A percentile compares a stretch with the other conserved stretches of the same genome.
These are phyloP conservation scores for Neonectria faginata DNA, from an alignment of 2,329 filamentous ascomycete species.

Conservation along the genomic window DNA sequence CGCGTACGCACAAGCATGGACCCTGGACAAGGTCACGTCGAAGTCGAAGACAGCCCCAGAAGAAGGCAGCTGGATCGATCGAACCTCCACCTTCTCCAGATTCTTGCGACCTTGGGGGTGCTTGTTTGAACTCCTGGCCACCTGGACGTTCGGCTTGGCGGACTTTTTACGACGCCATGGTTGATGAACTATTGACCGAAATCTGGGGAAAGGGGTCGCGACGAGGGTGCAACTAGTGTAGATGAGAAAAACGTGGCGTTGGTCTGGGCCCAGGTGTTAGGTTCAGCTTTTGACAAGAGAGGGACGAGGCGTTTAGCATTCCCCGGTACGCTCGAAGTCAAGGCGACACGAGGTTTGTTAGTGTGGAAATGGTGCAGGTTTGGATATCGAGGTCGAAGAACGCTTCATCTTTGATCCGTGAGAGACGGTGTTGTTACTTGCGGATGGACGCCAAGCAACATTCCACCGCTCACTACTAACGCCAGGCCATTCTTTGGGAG, in stretches of 20 bases:
- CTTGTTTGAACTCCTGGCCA: constrained; percentile 27
- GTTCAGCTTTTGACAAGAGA: background rate
- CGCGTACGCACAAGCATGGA: background rate
- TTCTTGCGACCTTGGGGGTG: constrained; percentile 19
- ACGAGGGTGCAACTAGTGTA: constrained; percentile 29
- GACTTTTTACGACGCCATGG: constrained; percentile 21
- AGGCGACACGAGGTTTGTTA: background rate
- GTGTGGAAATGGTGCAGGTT: background rate
- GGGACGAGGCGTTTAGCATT: background rate
- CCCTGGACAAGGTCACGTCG: background rate
- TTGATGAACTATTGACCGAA: constrained; percentile 12
- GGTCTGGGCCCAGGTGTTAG: background rate
- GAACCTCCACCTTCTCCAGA: constrained; percentile 14
- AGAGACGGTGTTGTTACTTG: background rate
- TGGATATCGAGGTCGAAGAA: too few species aligned
- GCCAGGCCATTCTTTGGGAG: too few species aligned
- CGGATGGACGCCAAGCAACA: background rate
- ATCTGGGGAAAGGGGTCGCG: constrained; percentile 19
- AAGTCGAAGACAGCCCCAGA: constrained; percentile 1
- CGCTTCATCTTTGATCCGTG: too few species aligned
- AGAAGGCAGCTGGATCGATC: constrained; percentile 1
- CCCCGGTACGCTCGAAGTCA: background rate
- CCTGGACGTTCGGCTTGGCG: constrained; percentile 28
- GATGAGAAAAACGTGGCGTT: constrained; percentile 11
- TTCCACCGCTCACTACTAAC: background rate